Evolutionary conservation across 2,329 filamentous ascomycete genomes (phyloP), one percentile per base, ranked within the genome.

Genomic region (Fusarium hostae): DNA sequence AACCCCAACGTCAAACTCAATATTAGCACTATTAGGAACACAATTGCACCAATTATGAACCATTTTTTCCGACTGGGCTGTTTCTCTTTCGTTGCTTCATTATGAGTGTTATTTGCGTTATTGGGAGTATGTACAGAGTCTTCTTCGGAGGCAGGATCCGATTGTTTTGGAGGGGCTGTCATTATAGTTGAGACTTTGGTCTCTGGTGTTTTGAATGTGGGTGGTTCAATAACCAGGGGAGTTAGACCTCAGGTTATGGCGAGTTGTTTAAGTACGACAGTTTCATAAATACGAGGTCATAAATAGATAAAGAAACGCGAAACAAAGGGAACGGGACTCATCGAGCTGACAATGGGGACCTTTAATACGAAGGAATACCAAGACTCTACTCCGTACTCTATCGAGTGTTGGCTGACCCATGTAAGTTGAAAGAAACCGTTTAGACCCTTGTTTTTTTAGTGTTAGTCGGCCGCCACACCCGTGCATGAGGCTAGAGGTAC

Each of bases 1-100:
- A 76, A 34, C n/a, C 73, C 73, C 24, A 75, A 43, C 2, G 59
- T 59, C 16, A 76, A 40, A n/a, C 64, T 65, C 44, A 75, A 35
- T n/a, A 66, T 51, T 24, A 70, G 56, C 9, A 73, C 52, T 16
- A 64, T 40, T 9, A 63, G 18, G 43, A 66, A 20, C 9, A 54
- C 61, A 16, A 48, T 15, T 13, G 43, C 54, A 24, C 59, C 54
- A n/a, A 72, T 48, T 18, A 73, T 59, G 28, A 52, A 61, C 60
- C 61, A 73, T 39, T 70, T 72, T 22, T 48, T 59, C 4, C 61
- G 35, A 18, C 61, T 70, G 11, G 58, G 64, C 32, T 67, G 50
- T 30, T 44, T 68, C 22, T 52, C 39, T 50, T 50, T 22, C 28
- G 30, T 16, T 39, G 43, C 26, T 35, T 44, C 32, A 32, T 48